Base-by-base conservation (phyloP, 73 alveolate genomes). In the Loxodes magnus region DNA sequence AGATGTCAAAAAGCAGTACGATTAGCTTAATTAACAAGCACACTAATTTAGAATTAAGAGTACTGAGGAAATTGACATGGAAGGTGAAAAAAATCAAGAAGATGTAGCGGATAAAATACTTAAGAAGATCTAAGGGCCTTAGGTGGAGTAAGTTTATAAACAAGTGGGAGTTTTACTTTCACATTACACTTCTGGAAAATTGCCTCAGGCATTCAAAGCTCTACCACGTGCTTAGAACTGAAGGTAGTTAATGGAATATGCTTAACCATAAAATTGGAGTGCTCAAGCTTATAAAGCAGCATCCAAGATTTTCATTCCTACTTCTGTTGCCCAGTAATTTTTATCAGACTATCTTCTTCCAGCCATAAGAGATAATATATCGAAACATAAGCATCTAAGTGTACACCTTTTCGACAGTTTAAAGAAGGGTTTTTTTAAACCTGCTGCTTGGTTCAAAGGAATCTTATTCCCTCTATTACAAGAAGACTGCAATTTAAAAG, bases 391-490 rank as follows among this genome's bases (percentile, higher is more conserved):
- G 72, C 82, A 88, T 66, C 78, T 88, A 30, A 82, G 79, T 73
- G 65, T 72, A 20, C 97, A 80, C 49, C 65, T 64, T 48, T 88
- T 82, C 56, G 71, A 63, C 68, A 81, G 88, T 28, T 44, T 88
- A 44, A 88, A 88, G 67, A 73, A 80, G 54, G 86, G 92, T 29
- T 41, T 88, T 19, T 88, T 82, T 63, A 88, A 88, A 38, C 95
- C 95, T 34, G 75, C 84, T 2, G 95, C 97, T 23, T 88, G 87
- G 67, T 77, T 88, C 66, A 88, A 82, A 61, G 97, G 97, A 9
- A 66, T 88, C 20, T 51, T 88, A 14, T 71, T 88, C 12, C 94
- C 94, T 5, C 56, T 88, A 48, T 71, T 88, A 3, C 62, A 82
- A 56, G 87, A 73, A 28, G 62, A 54, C 36, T 74, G 87, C 36